Base-by-base conservation (phyloP, 2,329 filamentous ascomycete genomes). In the Penicillium corylophilum region DNA sequence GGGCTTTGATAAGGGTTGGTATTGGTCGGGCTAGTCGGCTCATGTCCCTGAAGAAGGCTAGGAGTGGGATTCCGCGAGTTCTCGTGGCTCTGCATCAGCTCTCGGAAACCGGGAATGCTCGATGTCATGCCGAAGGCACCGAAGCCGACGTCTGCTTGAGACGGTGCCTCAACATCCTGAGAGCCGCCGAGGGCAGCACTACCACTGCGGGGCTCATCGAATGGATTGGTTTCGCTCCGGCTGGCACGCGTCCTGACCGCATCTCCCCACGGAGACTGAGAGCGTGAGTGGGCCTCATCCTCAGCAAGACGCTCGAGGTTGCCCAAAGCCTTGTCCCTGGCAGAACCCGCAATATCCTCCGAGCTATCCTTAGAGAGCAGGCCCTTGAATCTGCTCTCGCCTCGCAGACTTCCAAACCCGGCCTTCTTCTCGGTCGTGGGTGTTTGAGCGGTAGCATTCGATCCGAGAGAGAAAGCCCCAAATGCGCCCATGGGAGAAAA, bases 1-100 rank as follows among this genome's bases (percentile, higher is more conserved):
- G 94, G 94, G 69, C 93, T 97, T 58, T 92, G 89, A 68, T 94
- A 99, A 1, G 94, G 94, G 67, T 99, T 99, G 3, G 94, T 97
- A 65, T 95, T 90, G 0, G 92, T 94, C 10, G 94, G 94, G 68
- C 93, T 97, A 66, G 90, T 83, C 0, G 89, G 87, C 52, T 90
- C 89, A 58, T 86, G 79, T 43, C 74, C 71, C 46, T 76, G 73
- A 43, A 74, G 71, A 46, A 76, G 69, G 45, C 74, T 76, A 10
- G 81, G 80, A 15, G 79, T 80, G 39, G 81, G 79, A 56, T 83
- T 79, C 71, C 80, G 72, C 44, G 79, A 77, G 48, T 84, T 80
- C 33, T 83, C 79, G 44, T 84, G 78, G 45, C 79, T 79, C 56
- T 80, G 76, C 64, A 82, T 75, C 57, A 82, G 71, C 58, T 84